A percentile compares a stretch with the other conserved stretches of the same genome.
phyloP scores from a whole-genome alignment of 148 eudicot genomes.

The Selenicereus undatus region DNA sequence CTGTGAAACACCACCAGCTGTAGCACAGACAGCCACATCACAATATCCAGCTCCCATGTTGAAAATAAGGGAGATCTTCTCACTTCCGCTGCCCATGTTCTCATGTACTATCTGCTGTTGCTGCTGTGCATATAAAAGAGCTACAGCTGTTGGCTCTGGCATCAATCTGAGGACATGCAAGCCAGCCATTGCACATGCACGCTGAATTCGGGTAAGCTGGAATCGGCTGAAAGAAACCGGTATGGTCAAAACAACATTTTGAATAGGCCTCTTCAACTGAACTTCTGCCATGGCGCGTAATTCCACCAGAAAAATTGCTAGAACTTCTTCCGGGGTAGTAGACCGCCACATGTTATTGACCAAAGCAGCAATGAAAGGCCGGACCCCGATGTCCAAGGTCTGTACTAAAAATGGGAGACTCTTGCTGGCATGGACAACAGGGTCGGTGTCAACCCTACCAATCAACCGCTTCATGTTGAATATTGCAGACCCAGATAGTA shows the following conservation, averaged over 20 bases:
- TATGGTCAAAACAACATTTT: slow-evolving; percentile 61
- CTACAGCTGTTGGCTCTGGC: slow-evolving; percentile 95
- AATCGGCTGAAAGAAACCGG: slow-evolving; percentile 87
- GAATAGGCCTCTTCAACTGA: slow-evolving; percentile 51
- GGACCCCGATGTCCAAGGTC: slow-evolving; percentile 71
- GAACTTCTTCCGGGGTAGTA: slow-evolving; percentile 85
- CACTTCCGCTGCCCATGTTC: slow-evolving; percentile 68
- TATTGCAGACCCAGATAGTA: slow-evolving; percentile 65
- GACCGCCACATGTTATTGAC: slow-evolving; percentile 79
- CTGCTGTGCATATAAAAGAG: slow-evolving; percentile 75
- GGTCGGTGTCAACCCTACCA: slow-evolving; percentile 82
- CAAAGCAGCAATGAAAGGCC: slow-evolving; percentile 80
- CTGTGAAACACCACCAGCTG: slow-evolving; percentile 88
- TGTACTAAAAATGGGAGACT: slow-evolving; percentile 77
- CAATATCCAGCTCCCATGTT: slow-evolving; percentile 91
- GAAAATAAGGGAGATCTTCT: slow-evolving; percentile 65
- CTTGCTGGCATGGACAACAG: slow-evolving; percentile 73
- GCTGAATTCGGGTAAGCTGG: slow-evolving; percentile 59
- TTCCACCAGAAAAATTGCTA: slow-evolving; percentile 78
- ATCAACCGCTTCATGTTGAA: slow-evolving; percentile 79
- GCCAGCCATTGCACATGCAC: slow-evolving; percentile 94
- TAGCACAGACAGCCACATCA: slow-evolving; percentile 71
- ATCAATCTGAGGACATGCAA: slow-evolving; percentile 81
- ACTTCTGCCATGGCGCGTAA: slow-evolving; percentile 66
- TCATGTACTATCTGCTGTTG: slow-evolving; percentile 54